Evolutionary conservation across 2,329 filamentous ascomycete species (phyloP).

Genomic region (Fusarium floridanum): DNA sequence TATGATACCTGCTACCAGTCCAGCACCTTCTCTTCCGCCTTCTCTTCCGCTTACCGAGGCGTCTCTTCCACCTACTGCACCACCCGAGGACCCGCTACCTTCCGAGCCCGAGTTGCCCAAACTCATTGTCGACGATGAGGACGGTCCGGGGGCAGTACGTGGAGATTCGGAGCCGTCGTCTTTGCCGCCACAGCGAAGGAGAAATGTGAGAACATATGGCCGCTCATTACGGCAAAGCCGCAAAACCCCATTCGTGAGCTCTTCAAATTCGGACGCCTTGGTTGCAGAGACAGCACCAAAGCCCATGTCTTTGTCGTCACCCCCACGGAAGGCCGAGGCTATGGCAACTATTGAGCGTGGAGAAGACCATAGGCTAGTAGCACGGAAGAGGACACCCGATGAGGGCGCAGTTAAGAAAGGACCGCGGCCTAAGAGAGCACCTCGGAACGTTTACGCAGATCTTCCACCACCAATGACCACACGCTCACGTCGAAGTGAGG

Average conservation of each 20-base stretch:
- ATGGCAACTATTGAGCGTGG: conserved; percentile 28
- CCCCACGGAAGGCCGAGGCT: conserved; percentile 10
- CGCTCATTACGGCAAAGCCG: conserved; percentile 32
- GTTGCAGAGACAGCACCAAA: conserved; percentile 25
- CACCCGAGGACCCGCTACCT: conserved; percentile 32
- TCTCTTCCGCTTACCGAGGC: conserved; percentile 46
- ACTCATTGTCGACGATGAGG: conserved; percentile 42
- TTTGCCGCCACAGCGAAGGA: conserved; percentile 40
- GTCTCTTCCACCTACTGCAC: conserved; percentile 45
- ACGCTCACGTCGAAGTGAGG: conserved; percentile 39
- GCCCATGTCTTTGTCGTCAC: conserved; percentile 27
- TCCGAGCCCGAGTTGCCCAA: conserved; percentile 54
- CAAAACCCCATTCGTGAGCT: conserved; percentile 47
- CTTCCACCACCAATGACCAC: conserved; percentile 44
- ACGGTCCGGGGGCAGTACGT: conserved; percentile 9
- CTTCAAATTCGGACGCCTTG: conserved; percentile 46
- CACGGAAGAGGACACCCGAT: not conserved
- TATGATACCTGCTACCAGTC: conserved; percentile 57
- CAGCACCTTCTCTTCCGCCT: conserved; percentile 48
- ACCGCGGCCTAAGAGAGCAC: conserved; percentile 25
- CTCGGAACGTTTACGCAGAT: conserved; percentile 26
- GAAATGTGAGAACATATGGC: conserved; percentile 41
- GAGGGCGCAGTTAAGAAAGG: not conserved
- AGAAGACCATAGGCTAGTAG: not conserved
- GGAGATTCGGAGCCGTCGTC: conserved; percentile 48